Conservation (phyloP, 306 rosid species). For the Glycine latifolia region DNA sequence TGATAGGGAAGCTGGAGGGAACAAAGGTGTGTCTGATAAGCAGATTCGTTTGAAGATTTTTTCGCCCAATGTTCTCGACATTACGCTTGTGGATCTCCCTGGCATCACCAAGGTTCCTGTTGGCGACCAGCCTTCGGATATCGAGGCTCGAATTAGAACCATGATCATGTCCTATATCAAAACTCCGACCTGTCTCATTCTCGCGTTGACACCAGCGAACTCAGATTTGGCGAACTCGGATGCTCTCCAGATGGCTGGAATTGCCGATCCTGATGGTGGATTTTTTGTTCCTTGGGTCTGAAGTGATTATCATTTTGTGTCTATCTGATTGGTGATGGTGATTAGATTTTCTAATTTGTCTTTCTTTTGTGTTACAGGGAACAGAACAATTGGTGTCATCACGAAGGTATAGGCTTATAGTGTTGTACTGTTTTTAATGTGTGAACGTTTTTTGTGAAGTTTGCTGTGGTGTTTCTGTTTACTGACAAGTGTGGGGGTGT, state of each 20-base stretch:
- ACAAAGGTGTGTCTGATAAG: constrained; percentile 93
- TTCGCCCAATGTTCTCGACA: constrained; percentile 95
- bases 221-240: constrained; percentile 98
- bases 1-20: constrained; percentile 89
- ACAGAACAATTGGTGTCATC: constrained; percentile 92
- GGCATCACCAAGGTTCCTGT: constrained; percentile 99
- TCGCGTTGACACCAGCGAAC: constrained; percentile 96
- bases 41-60: constrained; percentile 93
- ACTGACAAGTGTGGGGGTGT: constrained; percentile 42
- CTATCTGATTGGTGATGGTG: constrained; percentile 17
- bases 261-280: constrained; percentile 98
- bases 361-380: constrained; percentile 63
- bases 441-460: constrained; percentile 8
- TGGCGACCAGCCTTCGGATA: constrained; percentile 97
- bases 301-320: constrained; percentile 20
- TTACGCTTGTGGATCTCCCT: constrained; percentile 96
- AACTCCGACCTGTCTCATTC: constrained; percentile 79
- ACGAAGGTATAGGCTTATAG: constrained; percentile 68
- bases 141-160: constrained; percentile 88
- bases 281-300: constrained; percentile 32
- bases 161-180: constrained; percentile 97
- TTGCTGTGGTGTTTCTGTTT: constrained; percentile 34
- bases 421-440: constrained; percentile 12
- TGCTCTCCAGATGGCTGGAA: constrained; percentile 97
- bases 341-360: not conserved